These are phyloP conservation scores for Aspergillus ustus DNA, from an alignment of 2,329 filamentous ascomycete species.

Conservation along the genomic window DNA sequence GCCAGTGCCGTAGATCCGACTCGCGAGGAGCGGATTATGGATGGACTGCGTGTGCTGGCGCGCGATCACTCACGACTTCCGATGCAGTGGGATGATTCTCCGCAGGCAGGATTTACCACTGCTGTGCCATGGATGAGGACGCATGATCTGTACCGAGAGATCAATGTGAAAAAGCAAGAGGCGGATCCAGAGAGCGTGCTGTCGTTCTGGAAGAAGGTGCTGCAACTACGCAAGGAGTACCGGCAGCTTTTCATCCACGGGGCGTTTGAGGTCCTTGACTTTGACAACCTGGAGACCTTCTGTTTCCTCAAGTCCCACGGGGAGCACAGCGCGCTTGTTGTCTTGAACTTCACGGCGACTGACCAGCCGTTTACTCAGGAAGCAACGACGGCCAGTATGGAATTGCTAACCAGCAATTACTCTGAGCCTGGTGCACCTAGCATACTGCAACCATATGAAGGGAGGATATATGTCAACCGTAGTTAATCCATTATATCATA, in stretches of 20 bases:
- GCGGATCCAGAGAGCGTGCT: constrained; percentile 53
- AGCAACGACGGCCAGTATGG: too few relatives aligned
- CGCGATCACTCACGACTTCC: constrained; percentile 66
- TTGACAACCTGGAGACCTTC: constrained; percentile 28
- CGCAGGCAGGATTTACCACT: constrained; percentile 66
- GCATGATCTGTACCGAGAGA: constrained; percentile 47
- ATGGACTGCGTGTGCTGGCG: constrained; percentile 59
- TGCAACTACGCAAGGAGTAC: constrained; percentile 59
- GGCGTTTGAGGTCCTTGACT: constrained; percentile 27
- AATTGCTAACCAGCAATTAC: too few relatives aligned
- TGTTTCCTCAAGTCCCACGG: constrained; percentile 27
- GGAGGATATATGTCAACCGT: too few relatives aligned
- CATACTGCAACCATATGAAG: too few relatives aligned
- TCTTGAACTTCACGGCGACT: neutral
- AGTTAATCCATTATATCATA: too few relatives aligned
- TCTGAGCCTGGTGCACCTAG: too few relatives aligned
- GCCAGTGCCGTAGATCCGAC: constrained; percentile 36
- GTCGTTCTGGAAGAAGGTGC: constrained; percentile 62
- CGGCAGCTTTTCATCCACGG: constrained; percentile 56
- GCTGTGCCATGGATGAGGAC: constrained; percentile 64
- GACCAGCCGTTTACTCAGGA: constrained; percentile 17
- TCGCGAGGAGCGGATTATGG: constrained; percentile 25
- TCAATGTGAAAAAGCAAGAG: constrained; percentile 59
- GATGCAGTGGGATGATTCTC: constrained; percentile 66
- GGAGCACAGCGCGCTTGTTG: constrained; percentile 22